Conservation (phyloP, 805 yeast genomes). For the Hanseniaspora guilliermondii region DNA sequence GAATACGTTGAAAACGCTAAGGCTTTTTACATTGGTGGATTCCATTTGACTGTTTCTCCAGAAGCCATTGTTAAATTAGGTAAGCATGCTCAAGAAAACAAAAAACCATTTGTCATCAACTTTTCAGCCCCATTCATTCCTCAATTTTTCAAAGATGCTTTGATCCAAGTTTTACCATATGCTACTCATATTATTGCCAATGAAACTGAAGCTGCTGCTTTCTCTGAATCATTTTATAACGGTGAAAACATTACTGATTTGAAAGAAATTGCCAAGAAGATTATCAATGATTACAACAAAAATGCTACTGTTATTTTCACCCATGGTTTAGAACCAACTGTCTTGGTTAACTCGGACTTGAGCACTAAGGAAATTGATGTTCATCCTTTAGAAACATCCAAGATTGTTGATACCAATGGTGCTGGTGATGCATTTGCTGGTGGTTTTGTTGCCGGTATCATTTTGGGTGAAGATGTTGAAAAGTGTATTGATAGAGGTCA, state of each 20-base stretch:
- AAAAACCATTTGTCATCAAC: slow-evolving; percentile 72
- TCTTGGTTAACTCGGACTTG: slow-evolving; percentile 51
- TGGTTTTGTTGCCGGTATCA: slow-evolving; percentile 84
- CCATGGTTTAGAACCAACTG: slow-evolving; percentile 87
- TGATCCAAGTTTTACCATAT: slow-evolving; percentile 69
- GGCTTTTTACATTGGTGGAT: slow-evolving; percentile 92
- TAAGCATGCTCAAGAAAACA: slow-evolving; percentile 74
- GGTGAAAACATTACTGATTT: slow-evolving; percentile 34
- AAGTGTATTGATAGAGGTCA: slow-evolving; percentile 72
- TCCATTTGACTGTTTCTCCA: slow-evolving; percentile 95
- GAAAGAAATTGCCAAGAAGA: slow-evolving; percentile 63
- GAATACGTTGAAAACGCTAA: slow-evolving; percentile 64
- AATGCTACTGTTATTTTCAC: slow-evolving; percentile 66
- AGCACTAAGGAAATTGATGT: slow-evolving; percentile 49
- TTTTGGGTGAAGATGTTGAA: slow-evolving; percentile 52
- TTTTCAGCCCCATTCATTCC: slow-evolving; percentile 95
- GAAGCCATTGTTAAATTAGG: slow-evolving; percentile 84
- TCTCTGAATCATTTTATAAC: slow-evolving; percentile 68
- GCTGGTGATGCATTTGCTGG: slow-evolving; percentile 99
- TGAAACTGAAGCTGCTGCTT: slow-evolving; percentile 93
- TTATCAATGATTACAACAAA: slow-evolving; percentile 38
- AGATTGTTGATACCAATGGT: slow-evolving; percentile 89
- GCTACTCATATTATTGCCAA: slow-evolving; percentile 87
- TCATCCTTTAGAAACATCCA: slow-evolving; percentile 49
- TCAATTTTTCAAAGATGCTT: slow-evolving; percentile 84